A percentile compares a stretch with the other conserved stretches of the same genome.
Conservation (phyloP, 805 yeast genomes). For the Candida morakotiae region DNA sequence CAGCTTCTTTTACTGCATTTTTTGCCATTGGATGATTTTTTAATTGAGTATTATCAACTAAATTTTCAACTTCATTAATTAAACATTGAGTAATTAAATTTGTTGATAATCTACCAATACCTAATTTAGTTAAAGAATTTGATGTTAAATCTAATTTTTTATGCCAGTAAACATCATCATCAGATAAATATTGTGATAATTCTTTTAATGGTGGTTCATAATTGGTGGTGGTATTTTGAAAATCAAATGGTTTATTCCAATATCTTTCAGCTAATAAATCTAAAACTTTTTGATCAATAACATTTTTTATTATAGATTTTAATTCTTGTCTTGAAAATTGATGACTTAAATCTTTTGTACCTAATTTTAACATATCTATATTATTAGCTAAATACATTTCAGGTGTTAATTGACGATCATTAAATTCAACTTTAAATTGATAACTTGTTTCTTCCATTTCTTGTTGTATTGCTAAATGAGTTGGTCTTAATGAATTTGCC, state of each 20-base stretch:
- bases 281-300: constrained; percentile 83
- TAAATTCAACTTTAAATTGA: constrained; percentile 92
- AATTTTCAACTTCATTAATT: constrained; percentile 67
- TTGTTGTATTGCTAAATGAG: constrained; percentile 77
- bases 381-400: constrained; percentile 91
- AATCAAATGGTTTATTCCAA: constrained; percentile 69
- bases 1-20: constrained; percentile 79
- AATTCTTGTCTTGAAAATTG: constrained; percentile 81
- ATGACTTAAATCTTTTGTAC: constrained; percentile 82
- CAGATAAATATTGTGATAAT: constrained; percentile 43
- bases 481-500: constrained; percentile 85
- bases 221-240: constrained; percentile 11
- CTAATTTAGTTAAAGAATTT: constrained; percentile 77
- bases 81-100: constrained; percentile 77
- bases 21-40: constrained; percentile 84
- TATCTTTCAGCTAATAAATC: constrained; percentile 86
- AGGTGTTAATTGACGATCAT: constrained; percentile 90
- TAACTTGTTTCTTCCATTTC: constrained; percentile 93
- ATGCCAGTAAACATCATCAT: constrained; percentile 82
- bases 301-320: constrained; percentile 71
- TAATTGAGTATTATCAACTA: constrained; percentile 71
- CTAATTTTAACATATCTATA: constrained; percentile 78
- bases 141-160: constrained; percentile 81
- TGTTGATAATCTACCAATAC: constrained; percentile 89
- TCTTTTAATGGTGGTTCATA: constrained; percentile 50